Percentiles rank a stretch among this genome's conserved stretches.
phyloP scores from a whole-genome alignment of 2,329 filamentous ascomycete genomes.

The Aspergillus intermedius region DNA sequence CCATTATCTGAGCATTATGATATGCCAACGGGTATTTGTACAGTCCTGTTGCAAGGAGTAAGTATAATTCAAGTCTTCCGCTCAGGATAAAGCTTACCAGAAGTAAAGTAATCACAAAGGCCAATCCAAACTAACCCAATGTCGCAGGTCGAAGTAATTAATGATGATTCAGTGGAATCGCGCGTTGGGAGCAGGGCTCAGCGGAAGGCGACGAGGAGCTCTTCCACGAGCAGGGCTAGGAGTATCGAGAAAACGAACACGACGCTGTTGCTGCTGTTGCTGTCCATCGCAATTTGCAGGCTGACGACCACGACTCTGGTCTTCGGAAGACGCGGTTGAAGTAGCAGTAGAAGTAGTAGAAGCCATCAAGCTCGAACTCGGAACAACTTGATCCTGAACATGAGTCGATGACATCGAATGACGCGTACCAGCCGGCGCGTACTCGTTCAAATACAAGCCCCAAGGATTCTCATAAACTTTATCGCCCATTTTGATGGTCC shows the following conservation, averaged over 20 bases:
- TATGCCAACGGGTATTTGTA: too few relatives aligned
- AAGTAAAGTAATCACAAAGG: too few relatives aligned
- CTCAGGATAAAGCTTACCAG: too few relatives aligned
- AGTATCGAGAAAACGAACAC: not conserved
- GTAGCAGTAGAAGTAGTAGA: not conserved
- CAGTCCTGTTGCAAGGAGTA: too few relatives aligned
- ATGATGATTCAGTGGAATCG: not conserved
- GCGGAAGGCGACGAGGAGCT: not conserved
- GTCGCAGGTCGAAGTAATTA: not conserved
- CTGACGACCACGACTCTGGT: not conserved
- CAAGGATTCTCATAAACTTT: constrained; percentile 5
- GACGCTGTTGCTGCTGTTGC: not conserved
- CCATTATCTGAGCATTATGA: too few relatives aligned
- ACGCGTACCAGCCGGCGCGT: not conserved
- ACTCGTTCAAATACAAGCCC: constrained; percentile 5
- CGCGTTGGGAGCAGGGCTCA: not conserved
- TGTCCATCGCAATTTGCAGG: not conserved
- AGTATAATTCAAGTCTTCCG: too few relatives aligned
- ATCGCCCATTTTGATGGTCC: not conserved
- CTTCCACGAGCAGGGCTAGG: not conserved
- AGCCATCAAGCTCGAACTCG: constrained; percentile 1
- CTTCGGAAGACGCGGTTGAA: not conserved
- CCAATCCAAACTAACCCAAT: not conserved
- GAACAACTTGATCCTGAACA: not conserved
- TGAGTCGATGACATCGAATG: not conserved